A percentile compares a stretch with the other conserved stretches of the same genome.
phyloP scores from a whole-genome alignment of 2,329 filamentous ascomycete species.

The Fusarium begoniae region DNA sequence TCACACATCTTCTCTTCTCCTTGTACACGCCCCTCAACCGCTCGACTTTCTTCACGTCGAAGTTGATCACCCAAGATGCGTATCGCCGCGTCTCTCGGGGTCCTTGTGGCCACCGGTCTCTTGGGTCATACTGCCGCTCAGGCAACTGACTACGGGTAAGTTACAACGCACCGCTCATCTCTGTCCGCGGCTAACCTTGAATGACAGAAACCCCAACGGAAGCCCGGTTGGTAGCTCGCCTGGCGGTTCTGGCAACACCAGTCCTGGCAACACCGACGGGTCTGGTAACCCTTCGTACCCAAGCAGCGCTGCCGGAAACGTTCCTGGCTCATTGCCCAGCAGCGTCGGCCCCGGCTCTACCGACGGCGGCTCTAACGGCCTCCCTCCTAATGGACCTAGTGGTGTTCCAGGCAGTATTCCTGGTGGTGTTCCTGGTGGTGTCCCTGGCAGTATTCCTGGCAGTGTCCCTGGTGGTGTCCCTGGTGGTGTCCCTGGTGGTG shows the following conservation, averaged over 20 bases:
- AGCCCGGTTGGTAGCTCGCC: conserved; percentile 12
- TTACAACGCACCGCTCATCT: not conserved
- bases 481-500: not conserved
- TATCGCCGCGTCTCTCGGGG: conserved; percentile 47
- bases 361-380: conserved; percentile 13
- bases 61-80: conserved; percentile 49
- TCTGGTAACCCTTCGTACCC: conserved; percentile 24
- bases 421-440: not conserved
- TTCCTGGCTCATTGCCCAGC: conserved; percentile 27
- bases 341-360: conserved; percentile 9
- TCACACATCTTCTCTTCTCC: not conserved
- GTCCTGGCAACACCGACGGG: conserved; percentile 24
- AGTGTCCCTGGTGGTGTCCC: conserved; percentile 15
- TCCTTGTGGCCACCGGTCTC: conserved; percentile 49
- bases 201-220: conserved; percentile 19
- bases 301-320: conserved; percentile 17
- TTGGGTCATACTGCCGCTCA: conserved; percentile 46
- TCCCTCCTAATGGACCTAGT: conserved; percentile 17
- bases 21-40: not conserved
- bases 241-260: conserved; percentile 16
- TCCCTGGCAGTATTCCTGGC: conserved; percentile 10
- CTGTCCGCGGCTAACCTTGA: conserved; percentile 8
- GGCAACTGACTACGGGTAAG: conserved; percentile 48
- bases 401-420: not conserved
- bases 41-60: not conserved